Conservation (phyloP, 805 yeast species). For the Wickerhamiella sergipiensis region DNA sequence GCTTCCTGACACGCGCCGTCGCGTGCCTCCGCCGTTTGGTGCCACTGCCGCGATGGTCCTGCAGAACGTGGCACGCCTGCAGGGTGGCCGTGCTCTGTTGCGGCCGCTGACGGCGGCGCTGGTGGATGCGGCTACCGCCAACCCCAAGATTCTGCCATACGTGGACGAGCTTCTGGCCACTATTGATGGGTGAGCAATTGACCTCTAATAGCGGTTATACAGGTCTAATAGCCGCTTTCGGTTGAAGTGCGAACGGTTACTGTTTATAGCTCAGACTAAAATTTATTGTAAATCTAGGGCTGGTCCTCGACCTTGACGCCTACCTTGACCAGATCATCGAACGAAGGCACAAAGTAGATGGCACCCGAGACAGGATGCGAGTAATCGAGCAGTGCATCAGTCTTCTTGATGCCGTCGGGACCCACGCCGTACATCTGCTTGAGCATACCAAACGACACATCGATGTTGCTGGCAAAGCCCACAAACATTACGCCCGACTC, state of each 20-base stretch:
- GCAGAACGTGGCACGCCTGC: conserved; percentile 24
- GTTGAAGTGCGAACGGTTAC: too few species aligned
- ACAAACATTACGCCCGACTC: conserved; percentile 73
- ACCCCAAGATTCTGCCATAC: conserved; percentile 15
- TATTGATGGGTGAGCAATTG: neutral
- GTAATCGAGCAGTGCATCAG: neutral
- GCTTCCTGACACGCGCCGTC: conserved; percentile 6
- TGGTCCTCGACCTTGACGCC: neutral
- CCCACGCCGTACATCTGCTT: neutral
- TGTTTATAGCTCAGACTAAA: too few species aligned
- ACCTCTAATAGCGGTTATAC: too few species aligned
- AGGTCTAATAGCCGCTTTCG: too few species aligned
- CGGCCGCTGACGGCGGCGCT: conserved; percentile 13
- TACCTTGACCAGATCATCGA: neutral
- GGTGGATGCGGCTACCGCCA: conserved; percentile 15
- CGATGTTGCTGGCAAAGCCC: conserved; percentile 48
- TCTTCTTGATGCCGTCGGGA: neutral
- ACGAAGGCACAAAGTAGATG: neutral
- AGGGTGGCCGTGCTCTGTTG: conserved; percentile 16
- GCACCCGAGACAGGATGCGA: neutral
- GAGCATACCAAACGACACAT: neutral
- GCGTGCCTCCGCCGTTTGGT: conserved; percentile 21
- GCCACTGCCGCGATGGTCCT: conserved; percentile 25
- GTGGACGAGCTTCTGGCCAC: conserved; percentile 18
- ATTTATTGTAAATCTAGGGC: neutral